Percentiles rank a stretch among this genome's conserved stretches.
Evolutionary conservation across 306 rosid genomes (phyloP).

Genomic region (Cercis canadensis): DNA sequence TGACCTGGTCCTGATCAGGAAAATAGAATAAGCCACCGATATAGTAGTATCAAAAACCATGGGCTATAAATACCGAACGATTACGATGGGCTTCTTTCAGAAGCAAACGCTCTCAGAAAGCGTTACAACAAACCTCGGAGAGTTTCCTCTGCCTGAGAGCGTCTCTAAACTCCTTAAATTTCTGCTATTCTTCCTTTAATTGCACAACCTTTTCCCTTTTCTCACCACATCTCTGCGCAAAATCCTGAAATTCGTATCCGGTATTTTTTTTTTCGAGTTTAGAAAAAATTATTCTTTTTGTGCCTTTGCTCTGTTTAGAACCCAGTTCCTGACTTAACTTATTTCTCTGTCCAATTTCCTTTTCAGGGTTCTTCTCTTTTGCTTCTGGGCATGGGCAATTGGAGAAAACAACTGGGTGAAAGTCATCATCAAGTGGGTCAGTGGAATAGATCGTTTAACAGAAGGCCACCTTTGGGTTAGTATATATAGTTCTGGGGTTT

Average conservation of each 20-base stretch:
- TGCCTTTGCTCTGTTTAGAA: not conserved
- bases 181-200: not conserved
- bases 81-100: not conserved
- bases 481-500: not conserved
- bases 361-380: slow-evolving; percentile 29
- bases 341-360: slow-evolving; percentile 11
- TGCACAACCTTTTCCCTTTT: not conserved
- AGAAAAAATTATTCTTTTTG: not conserved
- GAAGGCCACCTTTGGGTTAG: slow-evolving; percentile 70
- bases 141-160: slow-evolving; percentile 29
- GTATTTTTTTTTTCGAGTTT: slow-evolving; percentile 25
- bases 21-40: slow-evolving; percentile 4
- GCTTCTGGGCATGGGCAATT: slow-evolving; percentile 57
- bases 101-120: slow-evolving; percentile 10
- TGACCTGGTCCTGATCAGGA: slow-evolving; percentile 21
- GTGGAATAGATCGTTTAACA: slow-evolving; percentile 41
- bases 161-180: slow-evolving; percentile 28
- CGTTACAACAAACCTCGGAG: slow-evolving; percentile 36
- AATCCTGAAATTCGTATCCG: slow-evolving; percentile 22
- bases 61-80: slow-evolving; percentile 20
- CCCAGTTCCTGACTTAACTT: not conserved
- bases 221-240: not conserved
- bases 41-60: not conserved
- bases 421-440: slow-evolving; percentile 50
- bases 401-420: slow-evolving; percentile 58